Evolutionary conservation across 2,329 filamentous ascomycete species (phyloP).

Genomic region (Alternaria longipes): DNA sequence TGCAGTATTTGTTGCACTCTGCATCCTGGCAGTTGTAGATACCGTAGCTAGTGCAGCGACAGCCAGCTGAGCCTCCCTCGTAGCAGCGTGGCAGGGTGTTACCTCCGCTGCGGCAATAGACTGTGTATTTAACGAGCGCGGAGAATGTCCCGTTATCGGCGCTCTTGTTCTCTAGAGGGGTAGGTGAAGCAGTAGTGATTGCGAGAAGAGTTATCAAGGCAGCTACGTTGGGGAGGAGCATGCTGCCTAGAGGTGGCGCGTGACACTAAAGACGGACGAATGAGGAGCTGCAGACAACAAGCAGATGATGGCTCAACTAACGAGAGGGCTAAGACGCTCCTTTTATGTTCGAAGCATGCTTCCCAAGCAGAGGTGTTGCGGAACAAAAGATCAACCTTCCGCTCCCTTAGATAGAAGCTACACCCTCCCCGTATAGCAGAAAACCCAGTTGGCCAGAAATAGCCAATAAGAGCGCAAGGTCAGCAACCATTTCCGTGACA

Average conservation of each 20-base stretch:
- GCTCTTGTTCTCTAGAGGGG: neutral
- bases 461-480: no score
- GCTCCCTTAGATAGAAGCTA: no score
- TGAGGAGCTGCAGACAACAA: constrained; percentile 2
- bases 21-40: constrained; percentile 1
- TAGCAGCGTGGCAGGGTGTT: constrained; percentile 7
- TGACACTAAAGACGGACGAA: constrained; percentile 3
- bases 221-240: neutral
- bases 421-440: no score
- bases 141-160: neutral
- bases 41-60: neutral
- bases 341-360: no score
- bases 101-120: neutral
- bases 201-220: constrained; percentile 1
- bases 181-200: constrained; percentile 1
- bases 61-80: constrained; percentile 7
- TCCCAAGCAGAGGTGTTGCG: no score
- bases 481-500: no score
- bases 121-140: constrained; percentile 4
- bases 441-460: no score
- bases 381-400: no score
- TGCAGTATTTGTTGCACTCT: constrained; percentile 2
- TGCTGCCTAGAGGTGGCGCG: neutral
- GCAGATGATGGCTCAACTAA: neutral
- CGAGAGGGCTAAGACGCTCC: neutral